Percentiles rank a stretch among this genome's conserved stretches.
Evolutionary conservation across 164 flowering plant genomes (phyloP).

Genomic region (Hamamelis virginiana): DNA sequence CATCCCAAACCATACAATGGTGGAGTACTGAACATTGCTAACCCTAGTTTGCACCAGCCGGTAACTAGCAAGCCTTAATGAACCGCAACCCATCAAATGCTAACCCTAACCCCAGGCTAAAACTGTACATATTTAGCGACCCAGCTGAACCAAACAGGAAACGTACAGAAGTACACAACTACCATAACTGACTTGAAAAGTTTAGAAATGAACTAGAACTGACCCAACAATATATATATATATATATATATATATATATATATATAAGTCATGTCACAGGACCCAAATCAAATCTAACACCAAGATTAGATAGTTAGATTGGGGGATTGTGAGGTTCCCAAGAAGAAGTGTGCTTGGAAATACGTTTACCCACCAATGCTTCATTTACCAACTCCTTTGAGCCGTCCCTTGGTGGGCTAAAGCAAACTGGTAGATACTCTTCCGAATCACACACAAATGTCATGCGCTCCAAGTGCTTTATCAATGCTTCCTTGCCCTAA

Average conservation of each 20-base stretch:
- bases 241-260: too few species aligned
- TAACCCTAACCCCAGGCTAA: not conserved
- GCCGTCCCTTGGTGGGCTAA: constrained; percentile 51
- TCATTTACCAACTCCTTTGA: constrained; percentile 16
- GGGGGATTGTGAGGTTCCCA: not conserved
- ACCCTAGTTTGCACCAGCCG: too few species aligned
- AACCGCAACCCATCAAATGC: too few species aligned
- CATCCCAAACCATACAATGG: too few species aligned
- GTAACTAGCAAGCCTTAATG: too few species aligned
- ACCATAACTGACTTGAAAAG: not conserved
- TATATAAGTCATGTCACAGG: too few species aligned
- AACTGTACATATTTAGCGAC: not conserved
- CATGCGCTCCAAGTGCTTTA: constrained; percentile 37
- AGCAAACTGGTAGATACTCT: constrained; percentile 49
- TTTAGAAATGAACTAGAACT: too few species aligned
- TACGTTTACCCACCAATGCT: not conserved
- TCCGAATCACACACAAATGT: constrained; percentile 46
- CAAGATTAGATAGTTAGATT: too few species aligned
- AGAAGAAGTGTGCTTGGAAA: not conserved
- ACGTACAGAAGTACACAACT: too few species aligned
- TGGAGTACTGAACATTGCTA: too few species aligned
- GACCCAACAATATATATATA: too few species aligned
- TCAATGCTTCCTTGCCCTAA: constrained; percentile 62
- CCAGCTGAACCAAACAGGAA: not conserved
- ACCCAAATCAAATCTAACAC: too few species aligned